Percentiles rank a stretch among this genome's conserved stretches.
Evolutionary conservation across 345 rosid genomes (phyloP).

Genomic region (Hibiscus mutabilis): DNA sequence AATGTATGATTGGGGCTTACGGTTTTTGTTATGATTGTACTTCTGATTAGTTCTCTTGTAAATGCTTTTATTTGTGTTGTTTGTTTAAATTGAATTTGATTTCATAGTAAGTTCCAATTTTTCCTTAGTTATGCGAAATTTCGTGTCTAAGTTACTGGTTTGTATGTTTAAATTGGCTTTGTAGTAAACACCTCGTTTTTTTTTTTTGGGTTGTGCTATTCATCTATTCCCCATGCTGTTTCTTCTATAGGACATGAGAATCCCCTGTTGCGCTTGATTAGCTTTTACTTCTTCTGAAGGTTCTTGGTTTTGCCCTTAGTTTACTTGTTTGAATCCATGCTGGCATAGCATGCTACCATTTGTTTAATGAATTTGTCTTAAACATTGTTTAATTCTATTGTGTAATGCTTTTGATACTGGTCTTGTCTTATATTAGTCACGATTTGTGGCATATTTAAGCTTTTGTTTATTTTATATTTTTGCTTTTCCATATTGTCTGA

Average conservation of each 20-base stretch:
- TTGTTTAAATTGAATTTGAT: not conserved
- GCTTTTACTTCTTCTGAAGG: slow-evolving; percentile 2
- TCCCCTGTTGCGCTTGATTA: not conserved
- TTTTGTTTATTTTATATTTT: not conserved
- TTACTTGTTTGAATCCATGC: not conserved
- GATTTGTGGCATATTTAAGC: not conserved
- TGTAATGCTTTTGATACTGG: not conserved
- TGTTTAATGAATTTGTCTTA: not conserved
- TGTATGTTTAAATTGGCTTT: not conserved
- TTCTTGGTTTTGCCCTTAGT: not conserved
- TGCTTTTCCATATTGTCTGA: not conserved
- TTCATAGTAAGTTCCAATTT: not conserved
- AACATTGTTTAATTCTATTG: no score
- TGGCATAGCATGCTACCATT: not conserved
- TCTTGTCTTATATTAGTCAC: not conserved
- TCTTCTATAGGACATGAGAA: not conserved
- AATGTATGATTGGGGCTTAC: not conserved
- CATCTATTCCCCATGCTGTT: not conserved
- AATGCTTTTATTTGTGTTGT: not conserved
- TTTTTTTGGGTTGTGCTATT: not conserved
- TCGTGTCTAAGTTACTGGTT: not conserved
- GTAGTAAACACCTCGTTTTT: not conserved
- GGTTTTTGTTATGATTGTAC: not conserved
- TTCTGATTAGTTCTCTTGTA: not conserved
- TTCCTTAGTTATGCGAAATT: not conserved